These are phyloP conservation scores for Botrytis tulipae DNA, from an alignment of 2,329 filamentous ascomycete species.

Conservation along the genomic window DNA sequence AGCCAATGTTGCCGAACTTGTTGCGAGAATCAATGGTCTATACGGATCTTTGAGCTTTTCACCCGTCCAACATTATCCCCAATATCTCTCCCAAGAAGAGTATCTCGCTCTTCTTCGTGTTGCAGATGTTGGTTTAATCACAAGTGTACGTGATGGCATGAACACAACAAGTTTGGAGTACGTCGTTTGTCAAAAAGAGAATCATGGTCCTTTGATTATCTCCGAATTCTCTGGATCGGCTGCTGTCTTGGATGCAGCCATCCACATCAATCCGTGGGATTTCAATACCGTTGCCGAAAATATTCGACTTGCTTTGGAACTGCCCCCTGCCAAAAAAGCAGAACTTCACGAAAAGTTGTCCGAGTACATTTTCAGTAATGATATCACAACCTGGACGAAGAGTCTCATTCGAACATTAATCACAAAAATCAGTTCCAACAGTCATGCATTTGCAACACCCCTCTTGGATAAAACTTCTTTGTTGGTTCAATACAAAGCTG, in stretches of 20 bases:
- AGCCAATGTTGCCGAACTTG: constrained; percentile 85
- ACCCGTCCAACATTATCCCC: constrained; percentile 91
- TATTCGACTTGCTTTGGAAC: constrained; percentile 77
- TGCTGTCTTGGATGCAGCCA: constrained; percentile 77
- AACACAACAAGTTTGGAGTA: constrained; percentile 97
- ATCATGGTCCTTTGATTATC: constrained; percentile 82
- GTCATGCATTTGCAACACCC: constrained; percentile 74
- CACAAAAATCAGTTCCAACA: constrained; percentile 74
- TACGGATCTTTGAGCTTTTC: constrained; percentile 87
- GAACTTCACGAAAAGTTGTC: constrained; percentile 74
- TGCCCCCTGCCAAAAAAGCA: constrained; percentile 64
- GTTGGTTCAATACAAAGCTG: constrained; percentile 69
- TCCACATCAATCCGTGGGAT: constrained; percentile 98
- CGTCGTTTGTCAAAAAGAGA: constrained; percentile 85
- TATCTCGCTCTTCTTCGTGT: constrained; percentile 92
- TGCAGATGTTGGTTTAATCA: constrained; percentile 90
- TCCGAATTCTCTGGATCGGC: constrained; percentile 97
- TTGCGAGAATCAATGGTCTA: constrained; percentile 85
- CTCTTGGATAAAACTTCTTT: constrained; percentile 73
- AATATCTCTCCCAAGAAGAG: constrained; percentile 85
- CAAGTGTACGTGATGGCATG: constrained; percentile 95
- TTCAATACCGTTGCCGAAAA: constrained; percentile 77
- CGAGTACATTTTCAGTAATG: constrained; percentile 79
- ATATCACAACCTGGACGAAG: constrained; percentile 81
- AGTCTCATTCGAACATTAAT: constrained; percentile 77